These are phyloP conservation scores for Pholiota molesta DNA, from an alignment of 768 basidiomycete genomes.

Conservation along the genomic window DNA sequence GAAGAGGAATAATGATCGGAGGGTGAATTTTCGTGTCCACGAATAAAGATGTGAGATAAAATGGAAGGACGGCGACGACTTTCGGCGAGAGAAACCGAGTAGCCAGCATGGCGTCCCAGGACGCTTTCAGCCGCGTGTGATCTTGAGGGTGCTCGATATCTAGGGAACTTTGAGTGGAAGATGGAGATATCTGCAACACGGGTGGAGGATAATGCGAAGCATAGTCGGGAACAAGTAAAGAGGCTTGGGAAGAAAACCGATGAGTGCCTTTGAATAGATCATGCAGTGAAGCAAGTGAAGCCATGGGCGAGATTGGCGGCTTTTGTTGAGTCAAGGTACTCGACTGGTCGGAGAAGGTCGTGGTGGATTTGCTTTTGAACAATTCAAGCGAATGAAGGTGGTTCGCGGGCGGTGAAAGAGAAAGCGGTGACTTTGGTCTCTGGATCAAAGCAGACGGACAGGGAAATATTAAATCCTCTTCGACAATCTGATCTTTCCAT, in stretches of 20 bases:
- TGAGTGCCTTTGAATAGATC: slow-evolving; percentile 4
- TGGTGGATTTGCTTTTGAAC: slow-evolving; percentile 14
- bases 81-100: slow-evolving; percentile 57
- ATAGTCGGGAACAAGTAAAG: background rate
- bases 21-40: slow-evolving; percentile 52
- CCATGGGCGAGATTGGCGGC: slow-evolving; percentile 23
- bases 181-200: background rate
- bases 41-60: slow-evolving; percentile 67
- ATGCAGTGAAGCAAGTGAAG: slow-evolving; percentile 18
- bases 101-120: slow-evolving; percentile 72
- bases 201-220: slow-evolving; percentile 1
- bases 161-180: slow-evolving; percentile 2
- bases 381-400: slow-evolving; percentile 7
- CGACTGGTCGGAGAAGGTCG: slow-evolving; percentile 9
- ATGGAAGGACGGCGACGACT: slow-evolving; percentile 62
- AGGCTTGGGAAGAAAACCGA: slow-evolving; percentile 7
- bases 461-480: slow-evolving; percentile 77
- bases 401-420: slow-evolving; percentile 16
- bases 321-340: background rate
- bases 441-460: slow-evolving; percentile 33
- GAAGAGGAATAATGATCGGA: slow-evolving; percentile 54
- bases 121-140: slow-evolving; percentile 59
- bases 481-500: slow-evolving; percentile 52
- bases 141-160: slow-evolving; percentile 52
- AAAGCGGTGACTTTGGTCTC: slow-evolving; percentile 21